Conservation (phyloP, 495 filamentous ascomycete species). For the Tricharina praecox region DNA sequence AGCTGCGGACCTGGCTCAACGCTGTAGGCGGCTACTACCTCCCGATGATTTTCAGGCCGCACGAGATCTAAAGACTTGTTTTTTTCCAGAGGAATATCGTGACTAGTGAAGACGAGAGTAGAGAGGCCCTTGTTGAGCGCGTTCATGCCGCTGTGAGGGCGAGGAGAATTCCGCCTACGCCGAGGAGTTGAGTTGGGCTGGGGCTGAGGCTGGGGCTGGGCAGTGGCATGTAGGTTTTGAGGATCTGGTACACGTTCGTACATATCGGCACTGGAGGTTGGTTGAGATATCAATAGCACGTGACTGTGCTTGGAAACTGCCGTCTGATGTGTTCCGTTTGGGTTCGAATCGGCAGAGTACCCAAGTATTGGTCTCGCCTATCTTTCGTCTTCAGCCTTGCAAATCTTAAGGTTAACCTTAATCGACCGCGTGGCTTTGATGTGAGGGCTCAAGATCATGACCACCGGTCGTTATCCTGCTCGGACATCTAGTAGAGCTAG, state of each 20-base stretch:
- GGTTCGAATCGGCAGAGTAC: too few relatives aligned
- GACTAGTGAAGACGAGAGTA: conserved; percentile 45
- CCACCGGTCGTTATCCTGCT: too few relatives aligned
- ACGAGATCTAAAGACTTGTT: conserved; percentile 13
- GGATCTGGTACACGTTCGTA: not conserved
- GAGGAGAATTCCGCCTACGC: conserved; percentile 17
- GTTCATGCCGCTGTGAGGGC: conserved; percentile 61
- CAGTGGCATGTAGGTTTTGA: not conserved
- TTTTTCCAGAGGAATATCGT: conserved; percentile 51
- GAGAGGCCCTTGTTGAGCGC: conserved; percentile 61
- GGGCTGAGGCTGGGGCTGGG: not conserved
- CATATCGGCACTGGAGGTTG: not conserved
- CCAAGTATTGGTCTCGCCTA: too few relatives aligned
- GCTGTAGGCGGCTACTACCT: conserved; percentile 40
- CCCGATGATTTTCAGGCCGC: not conserved
- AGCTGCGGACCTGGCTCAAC: conserved; percentile 57
- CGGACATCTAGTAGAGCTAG: too few relatives aligned
- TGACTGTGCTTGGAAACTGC: too few relatives aligned
- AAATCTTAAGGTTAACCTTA: too few relatives aligned
- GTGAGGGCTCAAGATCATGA: too few relatives aligned
- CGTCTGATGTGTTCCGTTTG: too few relatives aligned
- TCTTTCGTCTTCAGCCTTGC: too few relatives aligned
- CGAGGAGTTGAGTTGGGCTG: not conserved
- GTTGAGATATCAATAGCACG: not conserved
- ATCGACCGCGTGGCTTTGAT: too few relatives aligned